Conservation (phyloP, 1,284 basidiomycete species). For the Dichomitus squalens region DNA sequence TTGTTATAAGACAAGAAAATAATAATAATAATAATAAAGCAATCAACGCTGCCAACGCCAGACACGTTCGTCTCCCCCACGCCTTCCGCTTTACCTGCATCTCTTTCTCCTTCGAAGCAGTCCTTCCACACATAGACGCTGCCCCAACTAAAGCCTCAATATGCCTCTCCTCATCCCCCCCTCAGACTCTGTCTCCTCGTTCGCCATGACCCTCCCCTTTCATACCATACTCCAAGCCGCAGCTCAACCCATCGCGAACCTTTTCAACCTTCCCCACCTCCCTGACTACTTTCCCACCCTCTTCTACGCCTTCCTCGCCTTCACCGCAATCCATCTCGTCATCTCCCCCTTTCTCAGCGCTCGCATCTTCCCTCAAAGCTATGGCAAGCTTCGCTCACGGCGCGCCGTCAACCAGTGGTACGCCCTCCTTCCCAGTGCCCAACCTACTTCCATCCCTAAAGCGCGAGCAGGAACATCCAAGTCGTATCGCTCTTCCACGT, state of each 20-base stretch:
- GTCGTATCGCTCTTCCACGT: conserved; percentile 60
- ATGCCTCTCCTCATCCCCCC: conserved; percentile 16
- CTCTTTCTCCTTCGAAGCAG: conserved; percentile 13
- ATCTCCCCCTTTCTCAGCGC: conserved; percentile 51
- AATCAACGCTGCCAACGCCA: background rate
- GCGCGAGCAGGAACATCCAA: conserved; percentile 42
- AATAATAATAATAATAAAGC: no score
- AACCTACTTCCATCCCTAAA: background rate
- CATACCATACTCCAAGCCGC: conserved; percentile 24
- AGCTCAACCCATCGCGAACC: conserved; percentile 26
- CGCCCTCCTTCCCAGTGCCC: conserved; percentile 2
- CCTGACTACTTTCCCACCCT: conserved; percentile 70
- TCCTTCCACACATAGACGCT: conserved; percentile 15
- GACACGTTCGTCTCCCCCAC: conserved; percentile 8
- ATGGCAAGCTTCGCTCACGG: conserved; percentile 41
- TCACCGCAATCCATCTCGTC: conserved; percentile 51
- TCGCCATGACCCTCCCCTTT: conserved; percentile 19
- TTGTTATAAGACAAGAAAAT: no score
- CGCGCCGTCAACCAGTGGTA: conserved; percentile 59
- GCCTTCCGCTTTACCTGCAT: conserved; percentile 1
- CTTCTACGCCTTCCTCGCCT: conserved; percentile 55
- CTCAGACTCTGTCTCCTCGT: conserved; percentile 10
- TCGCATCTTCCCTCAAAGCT: conserved; percentile 41
- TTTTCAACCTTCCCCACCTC: conserved; percentile 40
- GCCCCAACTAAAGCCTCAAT: conserved; percentile 7